Conservation (phyloP, 495 filamentous ascomycete species). For the Talaromyces liani region DNA sequence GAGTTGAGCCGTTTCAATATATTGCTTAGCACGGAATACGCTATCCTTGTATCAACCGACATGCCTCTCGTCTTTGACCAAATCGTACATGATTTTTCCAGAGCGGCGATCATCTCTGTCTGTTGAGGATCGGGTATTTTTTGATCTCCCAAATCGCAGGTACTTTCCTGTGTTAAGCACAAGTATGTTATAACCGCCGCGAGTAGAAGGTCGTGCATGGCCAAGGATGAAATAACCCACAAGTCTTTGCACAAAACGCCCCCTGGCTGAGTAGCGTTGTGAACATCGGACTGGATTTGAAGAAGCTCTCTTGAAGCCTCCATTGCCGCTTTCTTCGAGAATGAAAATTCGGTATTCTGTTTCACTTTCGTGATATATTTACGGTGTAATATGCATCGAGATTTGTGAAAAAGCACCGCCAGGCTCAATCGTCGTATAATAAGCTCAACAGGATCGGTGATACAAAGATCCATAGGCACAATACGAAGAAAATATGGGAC, state of each 20-base stretch:
- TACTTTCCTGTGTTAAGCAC: slow-evolving; percentile 45
- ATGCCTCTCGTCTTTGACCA: slow-evolving; percentile 59
- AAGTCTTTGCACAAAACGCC: slow-evolving; percentile 64
- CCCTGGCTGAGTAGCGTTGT: slow-evolving; percentile 64
- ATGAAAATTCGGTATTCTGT: slow-evolving; percentile 62
- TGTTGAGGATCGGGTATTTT: slow-evolving; percentile 5
- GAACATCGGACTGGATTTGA: slow-evolving; percentile 67
- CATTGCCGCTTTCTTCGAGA: slow-evolving; percentile 72
- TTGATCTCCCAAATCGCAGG: not conserved
- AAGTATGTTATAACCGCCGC: slow-evolving; percentile 83
- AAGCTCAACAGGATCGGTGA: slow-evolving; percentile 65
- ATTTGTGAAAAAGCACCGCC: slow-evolving; percentile 75
- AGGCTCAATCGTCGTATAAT: slow-evolving; percentile 77
- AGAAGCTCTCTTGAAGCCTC: slow-evolving; percentile 71
- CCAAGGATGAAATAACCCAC: slow-evolving; percentile 73
- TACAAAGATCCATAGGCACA: slow-evolving; percentile 61
- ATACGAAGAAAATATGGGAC: slow-evolving; percentile 65
- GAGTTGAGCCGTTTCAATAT: slow-evolving; percentile 44
- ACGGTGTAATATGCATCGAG: slow-evolving; percentile 74
- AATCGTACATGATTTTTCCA: slow-evolving; percentile 62
- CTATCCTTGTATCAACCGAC: slow-evolving; percentile 76
- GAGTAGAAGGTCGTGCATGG: slow-evolving; percentile 74
- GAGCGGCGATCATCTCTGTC: slow-evolving; percentile 43
- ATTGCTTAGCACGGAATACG: slow-evolving; percentile 59
- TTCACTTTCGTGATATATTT: slow-evolving; percentile 67